These are phyloP conservation scores for Blastobotrys indianensis DNA, from an alignment of 1,139 yeast genomes.

Conservation along the genomic window DNA sequence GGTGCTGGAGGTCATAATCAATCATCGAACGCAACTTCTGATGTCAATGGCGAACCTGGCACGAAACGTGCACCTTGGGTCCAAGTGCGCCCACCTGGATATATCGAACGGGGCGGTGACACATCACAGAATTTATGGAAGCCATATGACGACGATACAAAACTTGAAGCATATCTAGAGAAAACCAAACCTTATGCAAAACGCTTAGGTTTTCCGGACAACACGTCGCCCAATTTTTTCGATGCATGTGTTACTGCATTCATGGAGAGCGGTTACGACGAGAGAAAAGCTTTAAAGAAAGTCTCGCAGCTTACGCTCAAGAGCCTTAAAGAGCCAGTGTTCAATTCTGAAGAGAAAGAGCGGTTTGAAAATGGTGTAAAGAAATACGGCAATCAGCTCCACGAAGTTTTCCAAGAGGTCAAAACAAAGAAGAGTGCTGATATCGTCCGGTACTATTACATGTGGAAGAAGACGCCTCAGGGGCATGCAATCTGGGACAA, in stretches of 20 bases:
- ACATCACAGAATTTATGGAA: slow-evolving; percentile 71
- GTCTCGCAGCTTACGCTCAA: slow-evolving; percentile 48
- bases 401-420: slow-evolving; percentile 65
- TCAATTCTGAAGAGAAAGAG: slow-evolving; percentile 54
- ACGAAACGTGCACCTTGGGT: slow-evolving; percentile 66
- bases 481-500: slow-evolving; percentile 83
- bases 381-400: slow-evolving; percentile 71
- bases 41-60: slow-evolving; percentile 23
- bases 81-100: slow-evolving; percentile 73
- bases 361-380: slow-evolving; percentile 72
- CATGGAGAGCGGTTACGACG: slow-evolving; percentile 48
- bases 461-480: slow-evolving; percentile 81
- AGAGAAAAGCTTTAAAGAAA: slow-evolving; percentile 40
- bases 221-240: slow-evolving; percentile 64
- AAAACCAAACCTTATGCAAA: slow-evolving; percentile 55
- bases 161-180: slow-evolving; percentile 50
- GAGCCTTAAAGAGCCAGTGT: slow-evolving; percentile 67
- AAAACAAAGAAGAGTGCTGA: slow-evolving; percentile 64
- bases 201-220: slow-evolving; percentile 42
- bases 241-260: slow-evolving; percentile 62
- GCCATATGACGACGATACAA: slow-evolving; percentile 28
- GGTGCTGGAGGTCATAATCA: not conserved
- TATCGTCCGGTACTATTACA: slow-evolving; percentile 78
- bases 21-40: not conserved
- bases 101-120: slow-evolving; percentile 80